phyloP scores from a whole-genome alignment of 352 stramenopile genomes.

The Phytophthora hibernalis region DNA sequence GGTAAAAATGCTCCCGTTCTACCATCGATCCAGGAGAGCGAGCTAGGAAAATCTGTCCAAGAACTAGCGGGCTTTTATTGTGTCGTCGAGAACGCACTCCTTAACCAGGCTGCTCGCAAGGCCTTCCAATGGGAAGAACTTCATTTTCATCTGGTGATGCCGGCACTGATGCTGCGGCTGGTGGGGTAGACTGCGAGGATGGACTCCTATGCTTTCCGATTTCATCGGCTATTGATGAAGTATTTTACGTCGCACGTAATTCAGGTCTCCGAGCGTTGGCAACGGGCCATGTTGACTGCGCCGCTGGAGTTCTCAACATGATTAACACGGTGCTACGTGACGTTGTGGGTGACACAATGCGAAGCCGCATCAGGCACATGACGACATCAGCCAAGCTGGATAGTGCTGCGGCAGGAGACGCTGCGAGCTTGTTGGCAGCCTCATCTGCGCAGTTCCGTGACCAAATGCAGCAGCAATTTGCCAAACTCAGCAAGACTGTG shows the following conservation, averaged over 20 bases:
- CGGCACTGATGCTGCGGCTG: slow-evolving; percentile 4
- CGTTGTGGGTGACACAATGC: slow-evolving; percentile 82
- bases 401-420: slow-evolving; percentile 38
- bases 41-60: slow-evolving; percentile 83
- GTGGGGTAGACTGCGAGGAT: slow-evolving; percentile 23
- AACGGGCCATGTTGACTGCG: slow-evolving; percentile 85
- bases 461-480: slow-evolving; percentile 86
- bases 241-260: slow-evolving; percentile 89
- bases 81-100: slow-evolving; percentile 85
- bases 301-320: slow-evolving; percentile 85
- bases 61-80: slow-evolving; percentile 89
- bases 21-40: slow-evolving; percentile 71
- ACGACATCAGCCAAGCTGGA: slow-evolving; percentile 68
- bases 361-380: slow-evolving; percentile 79
- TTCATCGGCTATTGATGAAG: slow-evolving; percentile 87
- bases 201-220: slow-evolving; percentile 70
- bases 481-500: slow-evolving; percentile 89
- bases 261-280: slow-evolving; percentile 81
- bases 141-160: slow-evolving; percentile 54
- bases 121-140: slow-evolving; percentile 90
- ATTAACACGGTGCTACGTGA: slow-evolving; percentile 86
- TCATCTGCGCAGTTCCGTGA: slow-evolving; percentile 80
- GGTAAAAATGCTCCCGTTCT: slow-evolving; percentile 35
- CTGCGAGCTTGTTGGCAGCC: slow-evolving; percentile 51
- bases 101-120: slow-evolving; percentile 79